Base-by-base conservation (phyloP, 2,329 filamentous ascomycete genomes). In the Epichloe glyceriae region DNA sequence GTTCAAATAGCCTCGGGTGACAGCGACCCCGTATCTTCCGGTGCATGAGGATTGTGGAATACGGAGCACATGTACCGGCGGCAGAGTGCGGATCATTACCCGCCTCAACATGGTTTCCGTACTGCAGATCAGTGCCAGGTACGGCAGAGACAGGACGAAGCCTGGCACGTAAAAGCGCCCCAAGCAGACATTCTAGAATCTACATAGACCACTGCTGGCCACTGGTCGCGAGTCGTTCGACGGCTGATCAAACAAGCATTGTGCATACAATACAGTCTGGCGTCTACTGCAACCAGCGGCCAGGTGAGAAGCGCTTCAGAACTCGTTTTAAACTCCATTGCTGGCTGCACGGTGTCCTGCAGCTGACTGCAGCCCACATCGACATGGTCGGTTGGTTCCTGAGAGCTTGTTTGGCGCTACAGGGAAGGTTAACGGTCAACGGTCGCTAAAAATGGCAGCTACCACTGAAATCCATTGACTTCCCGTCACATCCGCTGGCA, bases 381-480 rank as follows among this genome's bases (percentile, higher is more conserved):
- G 12, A 4, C 12, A 12, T 15, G 3, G 10, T 7, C 12, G 35
- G 35, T 12, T 41, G n/a, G 39, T 41, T 41, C 39, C 39, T 41
- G 39, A 17, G 19, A 41, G 39, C n/a, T n/a, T n/a, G 10, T 20
- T 41, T 41, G n/a, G 39, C 39, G 39, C 39, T 41, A 19, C 38
- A 8, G n/a, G 45, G 45, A 19, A 20, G 30, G 37, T 30, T 37
- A 38, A 12, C 7, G 30, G 30, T 40, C 47, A 50, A 51, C 38
- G 37, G 46, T 48, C 44, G 47, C 52, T 54, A 52, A 53, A 52
- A 49, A 50, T 43, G 47, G 44, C 50, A 46, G 35, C 42, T n/a
- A n/a, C 35, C 15, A 38, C 35, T 38, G 35, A n/a, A 14, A 38
- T 8, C 4, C 35, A 38, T n/a, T n/a, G 35, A 8, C 35, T n/a